These are phyloP conservation scores for Trypanosoma melophagium DNA, from an alignment of 208 protist genomes.

Conservation along the genomic window DNA sequence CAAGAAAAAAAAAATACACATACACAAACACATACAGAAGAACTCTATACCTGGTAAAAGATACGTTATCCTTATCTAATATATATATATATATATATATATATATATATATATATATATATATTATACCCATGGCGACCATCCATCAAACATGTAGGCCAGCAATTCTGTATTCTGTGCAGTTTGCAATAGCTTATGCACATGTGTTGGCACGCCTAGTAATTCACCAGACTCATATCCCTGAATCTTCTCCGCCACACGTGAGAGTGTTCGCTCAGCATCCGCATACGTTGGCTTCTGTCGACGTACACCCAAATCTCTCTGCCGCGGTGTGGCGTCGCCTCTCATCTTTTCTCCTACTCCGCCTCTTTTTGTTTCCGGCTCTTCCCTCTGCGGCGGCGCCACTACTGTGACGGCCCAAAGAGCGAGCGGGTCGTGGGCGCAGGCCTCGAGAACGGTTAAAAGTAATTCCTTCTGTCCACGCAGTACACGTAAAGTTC, in stretches of 20 bases:
- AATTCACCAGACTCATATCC: slow-evolving; percentile 73
- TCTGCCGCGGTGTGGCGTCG: slow-evolving; percentile 18
- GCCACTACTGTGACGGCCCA: slow-evolving; percentile 72
- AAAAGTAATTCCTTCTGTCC: slow-evolving; percentile 66
- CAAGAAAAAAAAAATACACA: slow-evolving; percentile 7
- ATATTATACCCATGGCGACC: slow-evolving; percentile 80
- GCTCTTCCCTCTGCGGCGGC: slow-evolving; percentile 2
- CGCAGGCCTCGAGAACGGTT: slow-evolving; percentile 91
- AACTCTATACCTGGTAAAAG: no score
- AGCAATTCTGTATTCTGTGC: slow-evolving; percentile 71
- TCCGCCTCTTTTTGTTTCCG: background rate
- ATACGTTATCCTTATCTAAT: background rate
- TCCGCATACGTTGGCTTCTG: slow-evolving; percentile 45
- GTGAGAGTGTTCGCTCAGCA: slow-evolving; percentile 70
- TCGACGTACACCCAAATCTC: slow-evolving; percentile 27
- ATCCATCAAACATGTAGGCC: slow-evolving; percentile 73
- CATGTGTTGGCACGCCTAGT: slow-evolving; percentile 59
- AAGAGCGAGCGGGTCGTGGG: slow-evolving; percentile 95
- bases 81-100: background rate
- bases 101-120: background rate
- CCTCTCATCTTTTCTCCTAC: slow-evolving; percentile 4
- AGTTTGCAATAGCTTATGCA: slow-evolving; percentile 61
- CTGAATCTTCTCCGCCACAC: slow-evolving; percentile 87
- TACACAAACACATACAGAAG: no score
- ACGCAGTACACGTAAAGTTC: slow-evolving; percentile 84